Percentiles rank a stretch among this genome's conserved stretches.
Conservation (phyloP, 441 rosid genomes). For the Viola pubescens region DNA sequence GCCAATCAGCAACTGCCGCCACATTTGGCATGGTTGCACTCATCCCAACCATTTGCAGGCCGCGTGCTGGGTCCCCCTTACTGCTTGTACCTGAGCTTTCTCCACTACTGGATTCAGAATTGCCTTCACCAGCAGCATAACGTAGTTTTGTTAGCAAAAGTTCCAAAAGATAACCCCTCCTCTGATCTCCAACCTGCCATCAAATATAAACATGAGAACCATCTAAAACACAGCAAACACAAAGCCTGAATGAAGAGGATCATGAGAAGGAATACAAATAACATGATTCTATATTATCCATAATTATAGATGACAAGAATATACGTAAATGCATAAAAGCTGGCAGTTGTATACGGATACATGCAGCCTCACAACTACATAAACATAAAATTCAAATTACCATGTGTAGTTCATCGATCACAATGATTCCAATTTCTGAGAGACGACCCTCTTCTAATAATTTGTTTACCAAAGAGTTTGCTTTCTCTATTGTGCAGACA, state of each 20-base stretch:
- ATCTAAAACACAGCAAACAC: not conserved
- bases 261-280: too few species aligned
- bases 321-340: not conserved
- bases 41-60: slow-evolving; percentile 98
- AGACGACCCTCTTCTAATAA: slow-evolving; percentile 95
- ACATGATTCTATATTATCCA: not conserved
- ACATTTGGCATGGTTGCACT: slow-evolving; percentile 99
- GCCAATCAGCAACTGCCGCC: slow-evolving; percentile 97
- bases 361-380: slow-evolving; percentile 6
- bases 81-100: slow-evolving; percentile 88
- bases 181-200: slow-evolving; percentile 90
- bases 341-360: not conserved
- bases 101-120: slow-evolving; percentile 69
- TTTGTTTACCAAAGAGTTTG: slow-evolving; percentile 80
- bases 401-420: slow-evolving; percentile 99
- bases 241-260: too few species aligned
- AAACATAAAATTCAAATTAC: slow-evolving; percentile 32
- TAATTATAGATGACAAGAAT: not conserved
- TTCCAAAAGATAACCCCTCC: slow-evolving; percentile 96
- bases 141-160: slow-evolving; percentile 95
- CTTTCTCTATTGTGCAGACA: slow-evolving; percentile 99
- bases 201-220: slow-evolving; percentile 21
- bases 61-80: slow-evolving; percentile 69
- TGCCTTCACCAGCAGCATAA: slow-evolving; percentile 96
- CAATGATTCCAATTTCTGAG: slow-evolving; percentile 88